Evolutionary conservation across 306 rosid genomes (phyloP).

Genomic region (Arachis hypogaea): DNA sequence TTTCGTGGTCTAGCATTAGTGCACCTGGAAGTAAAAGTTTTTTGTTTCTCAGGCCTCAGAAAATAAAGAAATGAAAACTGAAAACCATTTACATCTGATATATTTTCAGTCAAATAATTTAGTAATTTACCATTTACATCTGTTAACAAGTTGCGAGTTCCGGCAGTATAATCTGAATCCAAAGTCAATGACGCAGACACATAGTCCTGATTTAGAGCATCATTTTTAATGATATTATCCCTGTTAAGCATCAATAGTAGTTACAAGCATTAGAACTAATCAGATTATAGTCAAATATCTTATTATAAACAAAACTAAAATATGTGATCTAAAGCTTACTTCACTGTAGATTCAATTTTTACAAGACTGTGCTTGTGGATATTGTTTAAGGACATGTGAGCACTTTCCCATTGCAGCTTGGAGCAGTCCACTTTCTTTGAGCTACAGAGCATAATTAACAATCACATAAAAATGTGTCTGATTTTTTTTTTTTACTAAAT

Average conservation of each 20-base stretch:
- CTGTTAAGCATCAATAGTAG: slow-evolving; percentile 48
- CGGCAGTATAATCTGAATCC: slow-evolving; percentile 57
- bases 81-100: neutral
- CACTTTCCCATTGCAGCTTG: slow-evolving; percentile 69
- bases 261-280: neutral
- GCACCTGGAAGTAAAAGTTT: slow-evolving; percentile 53
- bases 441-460: slow-evolving; percentile 54
- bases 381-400: slow-evolving; percentile 49
- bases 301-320: neutral
- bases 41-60: neutral
- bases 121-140: slow-evolving; percentile 63
- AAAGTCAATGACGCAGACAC: slow-evolving; percentile 50
- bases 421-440: slow-evolving; percentile 60
- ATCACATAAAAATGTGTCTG: too few species aligned
- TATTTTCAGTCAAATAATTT: neutral
- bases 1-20: slow-evolving; percentile 58
- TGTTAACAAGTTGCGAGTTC: slow-evolving; percentile 47
- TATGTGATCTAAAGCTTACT: slow-evolving; percentile 52
- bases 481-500: too few species aligned
- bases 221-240: slow-evolving; percentile 51
- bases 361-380: slow-evolving; percentile 51
- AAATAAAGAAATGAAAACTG: neutral
- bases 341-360: slow-evolving; percentile 60
- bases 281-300: neutral
- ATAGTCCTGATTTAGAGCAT: slow-evolving; percentile 54